A percentile compares a stretch with the other conserved stretches of the same genome.
phyloP scores from a whole-genome alignment of 2,329 filamentous ascomycete species.

The Penicillium sclerotigenum region DNA sequence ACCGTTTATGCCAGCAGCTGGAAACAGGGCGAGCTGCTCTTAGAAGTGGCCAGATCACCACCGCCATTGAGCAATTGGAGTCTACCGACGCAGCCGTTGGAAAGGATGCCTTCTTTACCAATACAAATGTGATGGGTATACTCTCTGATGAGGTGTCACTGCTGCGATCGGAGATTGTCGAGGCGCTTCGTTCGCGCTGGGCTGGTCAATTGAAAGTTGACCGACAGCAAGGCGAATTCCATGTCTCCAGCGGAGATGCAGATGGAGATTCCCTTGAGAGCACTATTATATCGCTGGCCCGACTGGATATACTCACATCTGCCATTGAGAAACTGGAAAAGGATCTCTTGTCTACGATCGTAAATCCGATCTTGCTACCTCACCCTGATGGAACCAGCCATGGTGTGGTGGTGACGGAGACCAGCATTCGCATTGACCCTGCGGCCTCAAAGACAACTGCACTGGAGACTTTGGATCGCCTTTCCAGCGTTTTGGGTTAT shows the following conservation, averaged over 20 bases:
- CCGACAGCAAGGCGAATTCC: conserved; percentile 52
- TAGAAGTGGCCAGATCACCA: conserved; percentile 44
- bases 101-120: conserved; percentile 29
- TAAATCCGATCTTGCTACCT: conserved; percentile 35
- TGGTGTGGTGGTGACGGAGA: conserved; percentile 27
- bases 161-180: conserved; percentile 63
- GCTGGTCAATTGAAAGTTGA: conserved; percentile 64
- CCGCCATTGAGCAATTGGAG: conserved; percentile 50
- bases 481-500: conserved; percentile 49
- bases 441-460: conserved; percentile 27
- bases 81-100: conserved; percentile 37
- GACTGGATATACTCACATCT: conserved; percentile 31
- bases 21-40: conserved; percentile 47
- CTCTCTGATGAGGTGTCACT: conserved; percentile 64
- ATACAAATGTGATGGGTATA: conserved; percentile 49
- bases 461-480: conserved; percentile 42
- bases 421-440: conserved; percentile 28
- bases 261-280: conserved; percentile 32
- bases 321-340: conserved; percentile 35
- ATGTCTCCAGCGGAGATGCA: conserved; percentile 51
- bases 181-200: conserved; percentile 70
- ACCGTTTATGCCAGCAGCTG: conserved; percentile 50
- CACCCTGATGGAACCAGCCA: conserved; percentile 24
- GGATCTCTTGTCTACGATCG: conserved; percentile 30
- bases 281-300: conserved; percentile 32